These are phyloP conservation scores for Leccinum longicurvipes DNA, from an alignment of 768 basidiomycete genomes.

Conservation along the genomic window DNA sequence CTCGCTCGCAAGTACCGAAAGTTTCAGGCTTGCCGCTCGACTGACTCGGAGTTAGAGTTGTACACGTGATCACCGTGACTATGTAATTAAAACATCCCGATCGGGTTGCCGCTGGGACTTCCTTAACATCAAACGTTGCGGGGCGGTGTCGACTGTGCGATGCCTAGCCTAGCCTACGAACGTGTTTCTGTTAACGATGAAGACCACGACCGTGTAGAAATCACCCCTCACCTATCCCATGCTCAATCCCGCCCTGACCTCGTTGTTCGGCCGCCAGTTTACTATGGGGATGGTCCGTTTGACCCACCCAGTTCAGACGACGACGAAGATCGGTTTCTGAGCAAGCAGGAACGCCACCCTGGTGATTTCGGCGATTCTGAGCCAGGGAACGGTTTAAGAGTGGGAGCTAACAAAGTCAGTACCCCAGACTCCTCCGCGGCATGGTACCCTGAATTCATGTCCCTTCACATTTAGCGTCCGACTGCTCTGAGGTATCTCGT, in stretches of 20 bases:
- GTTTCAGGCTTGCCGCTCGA: too few relatives aligned
- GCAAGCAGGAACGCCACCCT: conserved; percentile 36
- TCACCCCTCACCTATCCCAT: conserved; percentile 2
- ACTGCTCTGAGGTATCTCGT: conserved; percentile 61
- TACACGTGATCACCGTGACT: conserved; percentile 15
- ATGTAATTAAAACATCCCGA: conserved; percentile 6
- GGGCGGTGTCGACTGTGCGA: conserved; percentile 10
- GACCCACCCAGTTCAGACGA: conserved; percentile 79
- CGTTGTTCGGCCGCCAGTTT: conserved; percentile 35
- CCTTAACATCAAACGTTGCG: not conserved
- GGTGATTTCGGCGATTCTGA: conserved; percentile 22
- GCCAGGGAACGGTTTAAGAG: conserved; percentile 31
- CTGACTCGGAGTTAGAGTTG: not conserved
- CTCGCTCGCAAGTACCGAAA: not conserved
- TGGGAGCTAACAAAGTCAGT: conserved; percentile 39
- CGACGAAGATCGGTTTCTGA: conserved; percentile 44
- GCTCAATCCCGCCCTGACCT: conserved; percentile 5
- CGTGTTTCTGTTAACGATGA: conserved; percentile 26
- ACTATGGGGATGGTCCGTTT: conserved; percentile 77
- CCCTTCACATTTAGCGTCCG: conserved; percentile 35
- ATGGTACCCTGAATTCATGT: conserved; percentile 4
- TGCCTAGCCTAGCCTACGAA: conserved; percentile 30
- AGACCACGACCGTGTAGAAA: conserved; percentile 20
- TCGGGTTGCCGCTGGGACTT: not conserved
- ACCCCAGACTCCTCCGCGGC: not conserved